Evolutionary conservation across 352 stramenopile genomes (phyloP).

Genomic region (Phytophthora agathidicida): DNA sequence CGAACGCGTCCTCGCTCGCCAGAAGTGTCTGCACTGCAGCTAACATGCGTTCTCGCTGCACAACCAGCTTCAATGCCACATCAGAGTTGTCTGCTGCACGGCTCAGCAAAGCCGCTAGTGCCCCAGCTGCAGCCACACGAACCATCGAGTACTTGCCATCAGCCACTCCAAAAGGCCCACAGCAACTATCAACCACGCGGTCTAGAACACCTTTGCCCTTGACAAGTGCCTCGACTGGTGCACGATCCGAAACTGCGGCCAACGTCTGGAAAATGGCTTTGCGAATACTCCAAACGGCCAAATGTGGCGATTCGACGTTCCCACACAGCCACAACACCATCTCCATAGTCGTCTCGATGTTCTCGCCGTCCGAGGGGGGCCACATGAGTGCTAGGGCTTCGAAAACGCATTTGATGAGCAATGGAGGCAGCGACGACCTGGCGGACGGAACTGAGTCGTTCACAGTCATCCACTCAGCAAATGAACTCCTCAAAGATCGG

Average conservation of each 20-base stretch:
- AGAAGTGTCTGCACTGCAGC: slow-evolving; percentile 50
- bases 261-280: slow-evolving; percentile 58
- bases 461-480: slow-evolving; percentile 44
- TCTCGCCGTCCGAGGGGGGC: slow-evolving; percentile 17
- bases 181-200: slow-evolving; percentile 49
- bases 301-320: slow-evolving; percentile 37
- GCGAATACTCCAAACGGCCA: slow-evolving; percentile 75
- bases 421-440: slow-evolving; percentile 43
- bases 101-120: slow-evolving; percentile 51
- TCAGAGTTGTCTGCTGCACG: slow-evolving; percentile 33
- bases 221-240: slow-evolving; percentile 19
- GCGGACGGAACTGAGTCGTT: slow-evolving; percentile 10
- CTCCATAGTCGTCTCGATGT: slow-evolving; percentile 24
- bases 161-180: slow-evolving; percentile 56
- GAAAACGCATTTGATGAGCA: slow-evolving; percentile 79
- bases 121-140: slow-evolving; percentile 58
- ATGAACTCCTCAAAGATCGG: slow-evolving; percentile 33
- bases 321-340: slow-evolving; percentile 57
- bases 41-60: slow-evolving; percentile 54
- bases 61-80: slow-evolving; percentile 50
- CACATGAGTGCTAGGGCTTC: slow-evolving; percentile 64
- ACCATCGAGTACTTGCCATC: slow-evolving; percentile 80
- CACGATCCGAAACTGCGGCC: slow-evolving; percentile 39
- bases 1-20: slow-evolving; percentile 59
- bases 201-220: slow-evolving; percentile 35